Conservation (phyloP, 1,284 basidiomycete species). For the Athelia psychrophila region DNA sequence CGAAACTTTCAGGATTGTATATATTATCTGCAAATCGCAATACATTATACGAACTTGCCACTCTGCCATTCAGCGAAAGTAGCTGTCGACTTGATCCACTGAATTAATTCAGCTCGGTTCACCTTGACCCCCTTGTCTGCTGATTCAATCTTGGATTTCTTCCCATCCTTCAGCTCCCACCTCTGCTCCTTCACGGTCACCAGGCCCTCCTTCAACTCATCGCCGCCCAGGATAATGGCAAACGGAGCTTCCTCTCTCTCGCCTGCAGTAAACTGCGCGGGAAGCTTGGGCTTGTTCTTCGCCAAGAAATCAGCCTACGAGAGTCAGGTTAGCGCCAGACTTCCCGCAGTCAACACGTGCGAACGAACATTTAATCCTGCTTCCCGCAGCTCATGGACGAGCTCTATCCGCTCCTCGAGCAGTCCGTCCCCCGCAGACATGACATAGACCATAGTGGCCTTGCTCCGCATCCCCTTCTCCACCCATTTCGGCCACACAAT, state of each 20-base stretch:
- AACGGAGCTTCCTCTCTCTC: conserved; percentile 92
- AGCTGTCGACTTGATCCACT: conserved; percentile 60
- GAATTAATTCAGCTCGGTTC: conserved; percentile 63
- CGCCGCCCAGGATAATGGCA: conserved; percentile 86
- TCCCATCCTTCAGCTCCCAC: conserved; percentile 75
- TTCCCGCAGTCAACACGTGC: background rate
- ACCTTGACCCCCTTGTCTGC: conserved; percentile 68
- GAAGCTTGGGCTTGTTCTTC: conserved; percentile 89
- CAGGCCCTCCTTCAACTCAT: conserved; percentile 81
- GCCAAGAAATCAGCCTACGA: conserved; percentile 92
- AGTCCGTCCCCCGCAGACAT: conserved; percentile 92
- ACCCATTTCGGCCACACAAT: conserved; percentile 87
- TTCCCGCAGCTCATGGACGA: conserved; percentile 83
- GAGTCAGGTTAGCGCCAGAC: conserved; percentile 7
- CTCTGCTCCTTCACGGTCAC: conserved; percentile 93
- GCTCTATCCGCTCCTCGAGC: conserved; percentile 80
- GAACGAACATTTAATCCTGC: conserved; percentile 81
- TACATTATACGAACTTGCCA: conserved; percentile 33
- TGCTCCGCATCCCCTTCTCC: conserved; percentile 75
- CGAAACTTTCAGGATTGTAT: too few species aligned
- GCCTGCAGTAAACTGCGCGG: conserved; percentile 86
- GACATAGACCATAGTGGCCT: conserved; percentile 94
- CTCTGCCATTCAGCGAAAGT: conserved; percentile 47
- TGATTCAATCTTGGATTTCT: conserved; percentile 69
- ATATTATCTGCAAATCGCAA: too few species aligned